Conservation (phyloP, 1,284 basidiomycete species). For the Malassezia caprae region DNA sequence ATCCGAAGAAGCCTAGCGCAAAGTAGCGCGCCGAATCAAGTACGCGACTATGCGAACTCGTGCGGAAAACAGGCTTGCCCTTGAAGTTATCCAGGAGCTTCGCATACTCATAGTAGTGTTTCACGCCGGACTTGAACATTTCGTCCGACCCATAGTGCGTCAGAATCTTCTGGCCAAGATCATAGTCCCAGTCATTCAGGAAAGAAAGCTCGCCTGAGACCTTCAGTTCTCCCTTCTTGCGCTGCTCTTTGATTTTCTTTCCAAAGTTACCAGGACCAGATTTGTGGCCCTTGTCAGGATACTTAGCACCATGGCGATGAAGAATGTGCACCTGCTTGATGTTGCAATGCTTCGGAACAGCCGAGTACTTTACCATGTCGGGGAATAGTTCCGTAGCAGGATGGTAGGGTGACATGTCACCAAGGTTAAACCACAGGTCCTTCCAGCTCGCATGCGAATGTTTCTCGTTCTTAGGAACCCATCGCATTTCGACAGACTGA, state of each 20-base stretch:
- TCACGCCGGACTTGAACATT: conserved; percentile 42
- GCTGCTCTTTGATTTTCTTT: neutral
- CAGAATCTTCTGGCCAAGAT: conserved; percentile 58
- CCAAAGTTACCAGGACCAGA: conserved; percentile 4
- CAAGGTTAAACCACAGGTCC: conserved; percentile 29
- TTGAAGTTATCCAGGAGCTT: conserved; percentile 25
- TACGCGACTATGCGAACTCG: conserved; percentile 57
- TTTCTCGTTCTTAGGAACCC: conserved; percentile 17
- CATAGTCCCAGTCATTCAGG: conserved; percentile 59
- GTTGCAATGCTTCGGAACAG: conserved; percentile 4
- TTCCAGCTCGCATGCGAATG: conserved; percentile 8
- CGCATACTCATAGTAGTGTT: conserved; percentile 43
- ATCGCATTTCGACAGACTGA: conserved; percentile 25
- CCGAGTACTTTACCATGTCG: neutral
- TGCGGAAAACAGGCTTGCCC: conserved; percentile 39
- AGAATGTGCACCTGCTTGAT: conserved; percentile 8
- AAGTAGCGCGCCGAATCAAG: conserved; percentile 74
- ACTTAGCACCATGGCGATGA: conserved; percentile 5
- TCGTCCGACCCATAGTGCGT: conserved; percentile 74
- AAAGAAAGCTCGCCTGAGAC: conserved; percentile 59
- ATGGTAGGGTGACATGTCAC: conserved; percentile 9
- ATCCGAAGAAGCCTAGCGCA: conserved; percentile 29
- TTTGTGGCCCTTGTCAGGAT: conserved; percentile 6
- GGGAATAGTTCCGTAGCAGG: conserved; percentile 1
- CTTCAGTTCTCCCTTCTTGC: conserved; percentile 8